A percentile compares a stretch with the other conserved stretches of the same genome.
Evolutionary conservation across 2,329 filamentous ascomycete genomes (phyloP).

Genomic region (Fusarium ramigenum): DNA sequence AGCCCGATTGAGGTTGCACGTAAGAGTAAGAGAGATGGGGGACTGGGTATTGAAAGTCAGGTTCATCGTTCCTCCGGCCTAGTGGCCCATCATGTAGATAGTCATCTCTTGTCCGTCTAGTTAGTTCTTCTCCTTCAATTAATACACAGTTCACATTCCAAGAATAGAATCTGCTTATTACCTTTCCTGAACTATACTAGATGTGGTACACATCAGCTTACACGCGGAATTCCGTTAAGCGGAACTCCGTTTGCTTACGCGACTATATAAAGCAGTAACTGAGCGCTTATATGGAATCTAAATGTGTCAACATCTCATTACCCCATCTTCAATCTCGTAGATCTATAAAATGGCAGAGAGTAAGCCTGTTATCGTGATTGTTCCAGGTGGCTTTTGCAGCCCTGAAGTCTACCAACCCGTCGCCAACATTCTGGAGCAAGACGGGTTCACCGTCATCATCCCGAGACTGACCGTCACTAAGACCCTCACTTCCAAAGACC

Average conservation of each 20-base stretch:
- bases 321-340: accelerated
- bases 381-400: background rate
- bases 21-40: background rate
- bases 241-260: background rate
- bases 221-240: background rate
- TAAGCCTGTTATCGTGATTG: background rate
- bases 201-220: background rate
- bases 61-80: background rate
- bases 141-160: background rate
- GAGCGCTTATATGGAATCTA: accelerated
- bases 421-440: background rate
- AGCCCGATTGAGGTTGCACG: background rate
- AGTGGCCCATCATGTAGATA: background rate
- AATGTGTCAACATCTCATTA: too few species aligned
- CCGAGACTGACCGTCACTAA: background rate
- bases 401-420: background rate
- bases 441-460: background rate
- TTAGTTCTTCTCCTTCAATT: background rate
- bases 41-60: background rate
- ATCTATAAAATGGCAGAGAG: background rate
- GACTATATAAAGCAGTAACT: accelerated
- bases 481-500: background rate
- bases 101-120: too few species aligned
- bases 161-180: background rate
- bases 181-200: background rate